These are phyloP conservation scores for Trichoderma oligosporum DNA, from an alignment of 2,329 filamentous ascomycete genomes.

Conservation along the genomic window DNA sequence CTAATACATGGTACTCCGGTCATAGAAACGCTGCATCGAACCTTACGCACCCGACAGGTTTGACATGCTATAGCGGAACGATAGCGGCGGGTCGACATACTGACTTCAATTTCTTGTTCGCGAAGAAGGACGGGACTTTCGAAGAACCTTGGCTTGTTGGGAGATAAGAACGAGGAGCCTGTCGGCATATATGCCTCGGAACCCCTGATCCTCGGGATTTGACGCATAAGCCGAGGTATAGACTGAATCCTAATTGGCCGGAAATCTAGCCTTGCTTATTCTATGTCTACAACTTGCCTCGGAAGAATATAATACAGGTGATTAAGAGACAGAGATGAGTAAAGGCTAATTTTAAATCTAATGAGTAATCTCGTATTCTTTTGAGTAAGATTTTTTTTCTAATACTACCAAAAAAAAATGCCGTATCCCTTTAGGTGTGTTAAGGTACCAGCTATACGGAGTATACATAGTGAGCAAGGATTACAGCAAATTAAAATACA, in stretches of 20 bases:
- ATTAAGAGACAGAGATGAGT: too few species aligned
- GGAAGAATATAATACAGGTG: too few species aligned
- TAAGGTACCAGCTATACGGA: neutral
- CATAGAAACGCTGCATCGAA: slow-evolving; percentile 15
- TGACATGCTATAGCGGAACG: slow-evolving; percentile 14
- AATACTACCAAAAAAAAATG: too few species aligned
- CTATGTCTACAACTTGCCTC: too few species aligned
- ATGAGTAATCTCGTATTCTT: too few species aligned
- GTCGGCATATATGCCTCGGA: neutral
- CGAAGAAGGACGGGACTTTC: neutral
- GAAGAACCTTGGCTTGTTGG: neutral
- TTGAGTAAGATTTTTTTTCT: too few species aligned
- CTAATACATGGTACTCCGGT: slow-evolving; percentile 15
- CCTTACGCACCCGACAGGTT: slow-evolving; percentile 14
- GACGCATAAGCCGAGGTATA: too few species aligned
- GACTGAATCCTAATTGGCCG: too few species aligned
- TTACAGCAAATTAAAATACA: neutral
- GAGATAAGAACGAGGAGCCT: slow-evolving; percentile 13
- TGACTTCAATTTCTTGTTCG: neutral
- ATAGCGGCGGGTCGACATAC: slow-evolving; percentile 14
- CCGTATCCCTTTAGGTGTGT: neutral
- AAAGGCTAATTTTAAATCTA: too few species aligned
- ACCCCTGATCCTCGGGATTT: neutral
- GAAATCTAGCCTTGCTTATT: too few species aligned
- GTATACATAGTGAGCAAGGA: neutral